Base-by-base conservation (phyloP, 2,329 filamentous ascomycete species). In the Phaeosphaeriaceae sp. region DNA sequence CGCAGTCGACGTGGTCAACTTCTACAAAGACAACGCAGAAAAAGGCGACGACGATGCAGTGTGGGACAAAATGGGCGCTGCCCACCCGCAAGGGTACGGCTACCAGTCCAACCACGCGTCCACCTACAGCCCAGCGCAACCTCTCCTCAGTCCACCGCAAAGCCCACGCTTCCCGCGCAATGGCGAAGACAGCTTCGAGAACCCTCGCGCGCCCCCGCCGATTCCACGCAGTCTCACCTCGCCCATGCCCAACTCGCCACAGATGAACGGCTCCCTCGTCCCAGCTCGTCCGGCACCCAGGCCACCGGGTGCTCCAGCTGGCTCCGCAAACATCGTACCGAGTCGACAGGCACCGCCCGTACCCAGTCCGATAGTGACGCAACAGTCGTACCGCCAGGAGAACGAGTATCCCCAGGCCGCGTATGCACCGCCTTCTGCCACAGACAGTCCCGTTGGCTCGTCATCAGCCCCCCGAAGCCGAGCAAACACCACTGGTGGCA, bases 41-140 rank as follows among this genome's bases (percentile, higher is more conserved):
- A 86, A 84, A 68, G 88, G 87, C 58, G 87, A 88, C 61, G 92
- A 97, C 74, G 92, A 97, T 72, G 91, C 91, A 70, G 90, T 95
- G 56, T 92, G 95, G 83, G 93, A 98, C 78, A 99, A 99, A 78
- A 97, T 99, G 77, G 92, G 96, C 71, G 89, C 97, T 80, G 92
- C 91, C 53, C 88, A 89, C 71, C 84, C 89, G 10, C 80, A 82
- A 80, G 62, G 78, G 74, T 71, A 80, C 77, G 66, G 77, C 66
- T 73, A 77, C 70, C 71, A 75, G 61, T 65, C 73, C 7, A 71
- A 65, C 51, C 58, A 75, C 55, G 74, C 69, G 27, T 73, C 77
- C 31, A 66, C 57, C 56, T 73, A 74, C 63, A 82, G 72, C 70
- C 80, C 70, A 74, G 81, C 72, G 70, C 80, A 84, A 71, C 76